These are phyloP conservation scores for Dendrobium catenatum DNA, from an alignment of 106 monocot species.

Conservation along the genomic window DNA sequence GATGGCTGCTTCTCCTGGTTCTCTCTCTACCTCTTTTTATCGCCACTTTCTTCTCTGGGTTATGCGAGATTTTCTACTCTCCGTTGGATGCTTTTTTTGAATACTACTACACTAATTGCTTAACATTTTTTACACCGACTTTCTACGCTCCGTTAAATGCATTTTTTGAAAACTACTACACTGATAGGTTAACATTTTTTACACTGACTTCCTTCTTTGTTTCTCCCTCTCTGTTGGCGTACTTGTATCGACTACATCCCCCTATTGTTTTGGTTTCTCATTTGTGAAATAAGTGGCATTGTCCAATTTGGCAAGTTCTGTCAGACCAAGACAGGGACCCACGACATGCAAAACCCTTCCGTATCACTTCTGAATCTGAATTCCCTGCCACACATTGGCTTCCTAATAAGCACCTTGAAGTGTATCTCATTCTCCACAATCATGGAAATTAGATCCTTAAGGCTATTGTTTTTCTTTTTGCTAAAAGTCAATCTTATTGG, in stretches of 20 bases:
- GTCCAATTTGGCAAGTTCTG: background rate
- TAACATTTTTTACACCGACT: background rate
- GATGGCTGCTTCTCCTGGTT: slow-evolving; percentile 94
- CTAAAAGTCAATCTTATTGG: too few species aligned
- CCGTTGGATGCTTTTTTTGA: background rate
- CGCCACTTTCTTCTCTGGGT: background rate
- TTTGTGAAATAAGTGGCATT: background rate
- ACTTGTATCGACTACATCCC: background rate
- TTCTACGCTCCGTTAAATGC: background rate
- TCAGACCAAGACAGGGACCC: too few species aligned
- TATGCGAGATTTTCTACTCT: background rate
- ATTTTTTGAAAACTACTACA: background rate
- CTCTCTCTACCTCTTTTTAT: background rate
- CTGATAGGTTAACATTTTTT: background rate
- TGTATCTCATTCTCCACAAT: too few species aligned
- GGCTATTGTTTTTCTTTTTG: too few species aligned
- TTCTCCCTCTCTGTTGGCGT: background rate
- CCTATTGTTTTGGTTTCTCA: background rate
- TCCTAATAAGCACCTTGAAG: too few species aligned
- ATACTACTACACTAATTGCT: background rate
- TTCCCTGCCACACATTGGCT: too few species aligned
- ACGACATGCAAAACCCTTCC: too few species aligned
- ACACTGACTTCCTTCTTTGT: background rate
- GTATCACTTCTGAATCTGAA: too few species aligned
- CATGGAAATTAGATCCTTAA: too few species aligned